Evolutionary conservation across 139 green algal species (phyloP).

Genomic region (Chara braunii): DNA sequence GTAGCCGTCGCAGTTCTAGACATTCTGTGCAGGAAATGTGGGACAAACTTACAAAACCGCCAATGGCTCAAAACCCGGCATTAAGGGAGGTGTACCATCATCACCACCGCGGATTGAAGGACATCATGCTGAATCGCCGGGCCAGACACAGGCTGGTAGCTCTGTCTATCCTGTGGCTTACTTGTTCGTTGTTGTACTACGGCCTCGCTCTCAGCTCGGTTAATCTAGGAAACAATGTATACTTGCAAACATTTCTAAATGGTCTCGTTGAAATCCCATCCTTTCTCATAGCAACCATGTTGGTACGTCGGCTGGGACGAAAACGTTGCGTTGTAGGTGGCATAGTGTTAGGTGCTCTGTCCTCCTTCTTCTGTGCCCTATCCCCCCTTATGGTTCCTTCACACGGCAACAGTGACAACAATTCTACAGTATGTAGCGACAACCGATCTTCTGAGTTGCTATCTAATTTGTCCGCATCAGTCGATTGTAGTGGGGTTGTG

Average conservation of each 20-base stretch:
- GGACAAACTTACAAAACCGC: too few relatives aligned
- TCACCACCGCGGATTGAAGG: background rate
- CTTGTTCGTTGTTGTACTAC: conserved; percentile 1
- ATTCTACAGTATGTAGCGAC: too few relatives aligned
- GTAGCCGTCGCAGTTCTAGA: background rate
- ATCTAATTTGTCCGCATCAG: too few relatives aligned
- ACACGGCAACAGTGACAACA: too few relatives aligned
- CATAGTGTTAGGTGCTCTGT: background rate
- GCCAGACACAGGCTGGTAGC: conserved; percentile 1
- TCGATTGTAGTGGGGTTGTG: too few relatives aligned
- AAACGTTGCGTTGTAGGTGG: background rate
- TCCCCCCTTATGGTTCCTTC: too few relatives aligned
- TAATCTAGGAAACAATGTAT: conserved; percentile 3
- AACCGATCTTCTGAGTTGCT: too few relatives aligned
- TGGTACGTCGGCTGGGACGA: conserved; percentile 1
- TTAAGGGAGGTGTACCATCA: too few relatives aligned
- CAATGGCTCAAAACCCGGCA: too few relatives aligned
- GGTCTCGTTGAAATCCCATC: conserved; percentile 10
- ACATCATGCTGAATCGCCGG: background rate
- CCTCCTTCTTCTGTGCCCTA: background rate
- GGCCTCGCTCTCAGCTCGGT: conserved; percentile 1
- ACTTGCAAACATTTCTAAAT: conserved; percentile 16
- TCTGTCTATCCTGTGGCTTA: background rate
- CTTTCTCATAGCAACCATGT: background rate
- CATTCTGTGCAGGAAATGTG: background rate